Evolutionary conservation across 2,329 filamentous ascomycete species (phyloP).

Genomic region (Apiospora hydei): DNA sequence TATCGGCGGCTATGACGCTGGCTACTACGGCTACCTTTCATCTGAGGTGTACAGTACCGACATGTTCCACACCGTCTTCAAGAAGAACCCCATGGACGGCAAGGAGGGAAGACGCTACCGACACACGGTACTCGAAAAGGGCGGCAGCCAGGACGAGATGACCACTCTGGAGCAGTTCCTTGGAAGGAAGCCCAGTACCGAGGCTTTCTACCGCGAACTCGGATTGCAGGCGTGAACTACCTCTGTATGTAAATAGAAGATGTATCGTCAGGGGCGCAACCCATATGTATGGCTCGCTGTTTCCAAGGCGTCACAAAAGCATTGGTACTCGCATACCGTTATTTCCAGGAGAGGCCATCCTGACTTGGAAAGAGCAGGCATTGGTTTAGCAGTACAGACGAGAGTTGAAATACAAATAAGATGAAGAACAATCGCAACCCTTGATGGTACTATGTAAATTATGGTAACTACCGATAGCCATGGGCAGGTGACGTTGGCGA

Average conservation of each 20-base stretch:
- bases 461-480: too few relatives aligned
- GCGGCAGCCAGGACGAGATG: slow-evolving; percentile 84
- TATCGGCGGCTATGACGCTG: slow-evolving; percentile 84
- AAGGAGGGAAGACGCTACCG: slow-evolving; percentile 78
- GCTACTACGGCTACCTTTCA: slow-evolving; percentile 79
- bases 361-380: not conserved
- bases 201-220: slow-evolving; percentile 82
- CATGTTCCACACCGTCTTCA: slow-evolving; percentile 86
- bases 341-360: not conserved
- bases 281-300: not conserved
- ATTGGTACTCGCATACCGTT: not conserved
- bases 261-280: not conserved
- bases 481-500: not conserved
- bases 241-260: not conserved
- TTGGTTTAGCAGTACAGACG: not conserved
- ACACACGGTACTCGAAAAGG: slow-evolving; percentile 79
- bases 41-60: slow-evolving; percentile 84
- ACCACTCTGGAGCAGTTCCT: slow-evolving; percentile 79
- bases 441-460: not conserved
- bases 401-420: not conserved
- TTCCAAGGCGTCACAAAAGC: slow-evolving; percentile 8
- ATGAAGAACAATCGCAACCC: not conserved
- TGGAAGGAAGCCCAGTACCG: slow-evolving; percentile 76
- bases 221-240: slow-evolving; percentile 50
- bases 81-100: slow-evolving; percentile 78